Evolutionary conservation across 352 stramenopile species (phyloP), one percentile per base, ranked within the genome.

Genomic region (Pythium graminicola): DNA sequence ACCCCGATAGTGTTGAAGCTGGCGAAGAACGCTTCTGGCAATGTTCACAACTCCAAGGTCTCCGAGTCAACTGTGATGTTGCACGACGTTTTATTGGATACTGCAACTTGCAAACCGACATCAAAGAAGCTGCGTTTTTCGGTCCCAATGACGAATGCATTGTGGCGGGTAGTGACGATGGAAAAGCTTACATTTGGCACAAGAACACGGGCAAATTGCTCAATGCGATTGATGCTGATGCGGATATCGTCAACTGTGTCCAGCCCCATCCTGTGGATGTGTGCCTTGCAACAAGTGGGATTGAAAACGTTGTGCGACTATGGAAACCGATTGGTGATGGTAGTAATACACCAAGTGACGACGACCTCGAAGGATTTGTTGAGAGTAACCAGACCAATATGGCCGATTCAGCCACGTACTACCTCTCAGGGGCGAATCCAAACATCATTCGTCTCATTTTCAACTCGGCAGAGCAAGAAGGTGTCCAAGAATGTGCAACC

Each of bases 41-140:
- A 16, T 70, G 73, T n/a, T 49, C 55, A 6, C 36, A 57, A 6
- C 42, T 79, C 19, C 67, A 72, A 14, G 73, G 63, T 0, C 57
- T 65, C 2, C 28, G 39, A 0, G 76, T 92, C 6, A 88, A 85
- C 56, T 85, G 70, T 23, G 73, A 89, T 31, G 69, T 81, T 13
- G 63, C 85, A 13, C 68, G 73, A 27, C 81, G 86, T 0, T 95
- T 91, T 39, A 81, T 93, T 28, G 86, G 86, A 5, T 91, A 91
- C 47, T 89, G 81, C 67, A 96, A 96, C 54, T 63, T 86, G 17
- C 74, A 93, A 63, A 96, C 86, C 0, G 86, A 95, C 31, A 95
- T 96, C 59, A 96, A 96, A 58, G 85, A 96, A 58, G 85, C 85
- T 0, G 68, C 68, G 0, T 96, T 95, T 50, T 89, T 96, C 33